Base-by-base conservation (phyloP, 164 flowering plant species). In the Cinnamomum micranthum region DNA sequence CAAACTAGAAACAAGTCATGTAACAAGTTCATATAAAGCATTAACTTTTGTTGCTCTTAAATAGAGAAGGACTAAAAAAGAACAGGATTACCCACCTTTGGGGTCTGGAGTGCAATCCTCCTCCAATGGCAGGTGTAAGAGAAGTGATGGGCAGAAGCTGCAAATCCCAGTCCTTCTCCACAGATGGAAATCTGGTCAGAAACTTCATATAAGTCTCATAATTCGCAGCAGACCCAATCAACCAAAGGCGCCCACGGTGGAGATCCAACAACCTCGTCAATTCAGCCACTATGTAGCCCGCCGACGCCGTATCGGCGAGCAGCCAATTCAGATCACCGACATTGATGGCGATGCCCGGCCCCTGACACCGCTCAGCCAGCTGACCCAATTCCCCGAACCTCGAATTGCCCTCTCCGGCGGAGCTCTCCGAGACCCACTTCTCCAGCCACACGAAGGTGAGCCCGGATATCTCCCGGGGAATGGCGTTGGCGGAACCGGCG, bases 121-220 rank as follows among this genome's bases (percentile, higher is more conserved):
- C 88, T 31, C 84, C 86, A 76, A 76, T 31, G 15, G 90, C 69
- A 69, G 88, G 74, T 74, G 77, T 84, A 23, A 84, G 68, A 70
- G 97, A 90, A 62, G 91, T 86, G 70, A 94, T 91, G 47, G 92
- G 92, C 69, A 96, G 77, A 79, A 88, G 82, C 79, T 91, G 91
- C 78, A 92, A 69, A 71, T 94, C 93, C 97, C 94, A 92, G 24
- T 96, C 98, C 73, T 89, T 90, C 70, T 91, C 97, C 60, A 87
- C 80, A 1, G 90, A 84, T 0, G 98, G 97, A 82, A 85, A 89
- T 65, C 77, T 82, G 23, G 71, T 78, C 64, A 88, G 68, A 71
- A 92, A 87, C 83, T 86, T 88, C 84, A 82, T 80, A 75, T 89
- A 94, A 20, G 77, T 83, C 86, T 94, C 97, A 35, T 91, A 85